A percentile compares a stretch with the other conserved stretches of the same genome.
phyloP scores from a whole-genome alignment of 306 rosid species.

The Fagus sylvatica region DNA sequence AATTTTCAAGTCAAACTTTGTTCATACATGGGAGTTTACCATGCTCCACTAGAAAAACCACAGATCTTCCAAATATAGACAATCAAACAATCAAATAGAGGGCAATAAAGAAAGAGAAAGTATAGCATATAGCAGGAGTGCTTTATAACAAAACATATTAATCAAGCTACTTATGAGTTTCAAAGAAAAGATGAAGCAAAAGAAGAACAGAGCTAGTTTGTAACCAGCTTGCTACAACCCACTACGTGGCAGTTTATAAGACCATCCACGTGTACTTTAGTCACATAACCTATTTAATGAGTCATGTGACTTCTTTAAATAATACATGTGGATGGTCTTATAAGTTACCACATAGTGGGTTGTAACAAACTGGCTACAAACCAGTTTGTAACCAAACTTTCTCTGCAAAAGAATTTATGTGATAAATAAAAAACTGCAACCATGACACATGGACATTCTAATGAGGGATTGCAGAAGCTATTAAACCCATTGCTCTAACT shows the following conservation, averaged over 20 bases:
- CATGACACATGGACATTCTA: neutral
- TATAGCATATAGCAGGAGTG: neutral
- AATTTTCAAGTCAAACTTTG: neutral
- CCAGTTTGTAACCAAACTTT: no score
- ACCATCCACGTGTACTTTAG: no score
- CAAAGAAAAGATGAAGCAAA: neutral
- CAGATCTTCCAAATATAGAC: neutral
- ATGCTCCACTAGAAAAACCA: neutral
- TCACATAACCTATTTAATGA: no score
- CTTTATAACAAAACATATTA: neutral
- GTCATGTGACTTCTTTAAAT: no score
- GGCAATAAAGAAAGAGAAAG: neutral
- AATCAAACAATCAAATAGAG: neutral
- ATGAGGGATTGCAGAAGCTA: neutral
- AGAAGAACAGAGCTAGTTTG: neutral
- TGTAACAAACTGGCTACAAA: no score
- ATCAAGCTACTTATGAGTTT: neutral
- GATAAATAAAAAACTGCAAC: neutral
- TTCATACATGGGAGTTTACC: neutral
- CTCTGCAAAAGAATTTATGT: neutral
- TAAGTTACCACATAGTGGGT: no score
- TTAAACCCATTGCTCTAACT: neutral
- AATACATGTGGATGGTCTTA: no score
- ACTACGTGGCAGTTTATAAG: no score
- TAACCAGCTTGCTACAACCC: no score